Evolutionary conservation across 768 basidiomycete genomes (phyloP), one percentile per base, ranked within the genome.

Genomic region (Obba rivulosa): DNA sequence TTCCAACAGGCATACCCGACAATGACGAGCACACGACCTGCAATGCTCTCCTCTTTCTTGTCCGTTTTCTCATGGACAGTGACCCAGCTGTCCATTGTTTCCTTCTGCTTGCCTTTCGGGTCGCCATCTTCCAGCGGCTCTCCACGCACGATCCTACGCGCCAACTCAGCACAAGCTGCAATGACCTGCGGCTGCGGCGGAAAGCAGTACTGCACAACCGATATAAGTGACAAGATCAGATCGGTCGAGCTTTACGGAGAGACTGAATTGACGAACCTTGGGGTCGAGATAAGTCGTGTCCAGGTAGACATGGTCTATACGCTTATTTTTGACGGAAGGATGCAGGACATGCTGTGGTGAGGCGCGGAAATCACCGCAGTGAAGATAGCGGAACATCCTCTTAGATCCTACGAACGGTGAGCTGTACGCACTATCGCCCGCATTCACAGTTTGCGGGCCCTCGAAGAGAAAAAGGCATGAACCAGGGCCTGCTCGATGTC

Each of bases 251-350:
- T 16, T 1, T 25, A 38, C 14, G 41, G 4, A 35, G 13, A 17
- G 11, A 22, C 9, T 35, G 31, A 8, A 18, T 16, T 16, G 4
- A 38, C 14, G 8, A 38, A 70, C 85, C 76, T 85, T 89, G 0
- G 92, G 87, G 60, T 95, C 86, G 17, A 97, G 72, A 66, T 97
- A 97, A 0, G 96, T 99, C 3, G 96, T 97, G 62, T 99, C 96
- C 22, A 99, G 75, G 63, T 99, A 98, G 34, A 93, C 79, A 44
- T 84, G 80, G 55, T 98, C 92, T 7, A 98, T 78, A 28, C 70
- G 70, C 59, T 92, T 95, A 28, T 83, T 85, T 50, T 78, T 81
- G 47, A 98, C 74, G 1, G 81, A 80, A 1, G 92, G 90, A 63
- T 99, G 96, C 9, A 85, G 60, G 18, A 90, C 78, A 66, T 96